These are phyloP conservation scores for Apiotrichum veenhuisii DNA, from an alignment of 1,284 basidiomycete genomes.

Conservation along the genomic window DNA sequence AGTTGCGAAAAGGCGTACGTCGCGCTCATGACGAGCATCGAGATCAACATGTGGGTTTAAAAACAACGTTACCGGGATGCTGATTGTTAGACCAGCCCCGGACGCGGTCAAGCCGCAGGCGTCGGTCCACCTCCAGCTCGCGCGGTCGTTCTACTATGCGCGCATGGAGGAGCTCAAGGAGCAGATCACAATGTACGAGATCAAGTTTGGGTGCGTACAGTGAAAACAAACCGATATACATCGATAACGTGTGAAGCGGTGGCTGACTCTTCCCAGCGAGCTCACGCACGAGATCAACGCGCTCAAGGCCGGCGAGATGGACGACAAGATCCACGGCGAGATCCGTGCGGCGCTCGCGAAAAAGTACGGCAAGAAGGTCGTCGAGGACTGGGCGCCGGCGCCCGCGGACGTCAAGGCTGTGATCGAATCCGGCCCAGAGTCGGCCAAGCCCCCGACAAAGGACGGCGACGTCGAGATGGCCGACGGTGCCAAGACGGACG, in stretches of 20 bases:
- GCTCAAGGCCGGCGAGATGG: constrained; percentile 66
- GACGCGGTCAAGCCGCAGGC: constrained; percentile 41
- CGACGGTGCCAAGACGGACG: neutral
- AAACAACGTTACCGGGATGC: neutral
- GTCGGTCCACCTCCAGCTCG: constrained; percentile 61
- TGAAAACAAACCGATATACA: neutral
- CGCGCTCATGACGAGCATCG: constrained; percentile 64
- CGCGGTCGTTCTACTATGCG: constrained; percentile 65
- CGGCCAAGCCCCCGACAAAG: constrained; percentile 9
- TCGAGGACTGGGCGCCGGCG: constrained; percentile 41
- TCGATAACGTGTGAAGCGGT: too few species aligned
- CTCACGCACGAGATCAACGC: constrained; percentile 54
- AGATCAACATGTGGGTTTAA: constrained; percentile 60
- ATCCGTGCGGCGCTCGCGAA: constrained; percentile 42
- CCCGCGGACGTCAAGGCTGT: constrained; percentile 30
- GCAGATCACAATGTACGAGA: constrained; percentile 66
- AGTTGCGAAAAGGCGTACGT: constrained; percentile 65
- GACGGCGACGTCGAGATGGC: neutral
- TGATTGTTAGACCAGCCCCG: constrained; percentile 34
- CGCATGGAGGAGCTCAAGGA: constrained; percentile 67
- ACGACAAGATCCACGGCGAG: constrained; percentile 56
- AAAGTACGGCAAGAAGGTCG: constrained; percentile 39
- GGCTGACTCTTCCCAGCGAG: constrained; percentile 10
- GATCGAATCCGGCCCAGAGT: constrained; percentile 24
- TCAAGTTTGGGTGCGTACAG: neutral